phyloP scores from a whole-genome alignment of 164 flowering plant genomes.

The Magnolia officinalis region DNA sequence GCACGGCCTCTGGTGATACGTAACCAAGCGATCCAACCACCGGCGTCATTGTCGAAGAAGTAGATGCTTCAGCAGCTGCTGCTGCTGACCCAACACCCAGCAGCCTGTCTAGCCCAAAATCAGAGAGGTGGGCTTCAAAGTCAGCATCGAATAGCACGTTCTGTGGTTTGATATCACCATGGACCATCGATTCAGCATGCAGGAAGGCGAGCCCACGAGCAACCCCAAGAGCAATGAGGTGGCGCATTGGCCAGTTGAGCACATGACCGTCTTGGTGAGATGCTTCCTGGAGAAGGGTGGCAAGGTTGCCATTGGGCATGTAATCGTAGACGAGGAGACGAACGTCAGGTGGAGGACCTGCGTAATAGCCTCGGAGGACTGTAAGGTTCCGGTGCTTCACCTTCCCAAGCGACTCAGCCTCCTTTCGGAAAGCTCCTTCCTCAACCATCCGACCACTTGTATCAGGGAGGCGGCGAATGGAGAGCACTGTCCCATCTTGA shows the following conservation, averaged over 20 bases:
- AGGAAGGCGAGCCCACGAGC: conserved; percentile 82
- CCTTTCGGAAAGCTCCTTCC: conserved; percentile 52
- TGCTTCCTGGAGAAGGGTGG: conserved; percentile 86
- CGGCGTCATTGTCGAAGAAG: conserved; percentile 43
- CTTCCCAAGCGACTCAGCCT: conserved; percentile 73
- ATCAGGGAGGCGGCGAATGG: conserved; percentile 70
- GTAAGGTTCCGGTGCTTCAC: conserved; percentile 81
- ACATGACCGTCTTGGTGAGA: conserved; percentile 92
- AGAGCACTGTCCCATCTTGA: conserved; percentile 72
- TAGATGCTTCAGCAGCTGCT: conserved; percentile 15
- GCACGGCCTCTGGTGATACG: conserved; percentile 66
- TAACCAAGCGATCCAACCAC: conserved; percentile 76
- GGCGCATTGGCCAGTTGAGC: conserved; percentile 97
- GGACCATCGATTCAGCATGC: conserved; percentile 54
- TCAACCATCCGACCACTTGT: conserved; percentile 29
- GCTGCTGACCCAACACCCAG: conserved; percentile 36
- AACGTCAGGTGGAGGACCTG: conserved; percentile 60
- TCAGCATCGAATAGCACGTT: conserved; percentile 87
- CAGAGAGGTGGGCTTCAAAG: conserved; percentile 91
- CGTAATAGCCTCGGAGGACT: conserved; percentile 85
- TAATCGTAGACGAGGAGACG: conserved; percentile 82
- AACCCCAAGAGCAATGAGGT: conserved; percentile 81
- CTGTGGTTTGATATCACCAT: conserved; percentile 84
- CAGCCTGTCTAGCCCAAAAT: conserved; percentile 65
- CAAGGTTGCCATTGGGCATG: conserved; percentile 96